Evolutionary conservation across 257 asterid genomes (phyloP).

Genomic region (Salvia hispanica): DNA sequence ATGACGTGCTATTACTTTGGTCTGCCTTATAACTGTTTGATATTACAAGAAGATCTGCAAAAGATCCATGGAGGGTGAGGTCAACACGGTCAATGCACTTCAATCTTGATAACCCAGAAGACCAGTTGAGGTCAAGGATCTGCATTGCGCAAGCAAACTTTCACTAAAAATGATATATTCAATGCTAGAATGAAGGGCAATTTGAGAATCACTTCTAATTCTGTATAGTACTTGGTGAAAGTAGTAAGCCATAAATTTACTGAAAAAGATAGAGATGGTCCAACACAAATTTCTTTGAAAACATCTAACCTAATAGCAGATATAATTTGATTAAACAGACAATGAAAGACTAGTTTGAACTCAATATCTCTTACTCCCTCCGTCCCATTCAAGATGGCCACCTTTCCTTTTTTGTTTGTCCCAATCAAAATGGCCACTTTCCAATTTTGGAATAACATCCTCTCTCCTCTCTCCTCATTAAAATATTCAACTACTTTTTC

Average conservation of each 20-base stretch:
- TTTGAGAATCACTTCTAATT: background rate
- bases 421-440: too few species aligned
- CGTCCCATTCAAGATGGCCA: too few species aligned
- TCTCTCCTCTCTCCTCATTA: too few species aligned
- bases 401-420: too few species aligned
- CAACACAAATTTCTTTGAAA: constrained; percentile 8
- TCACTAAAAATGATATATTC: constrained; percentile 28
- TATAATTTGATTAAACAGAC: constrained; percentile 16
- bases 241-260: constrained; percentile 6
- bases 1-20: constrained; percentile 45
- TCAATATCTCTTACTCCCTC: constrained; percentile 25
- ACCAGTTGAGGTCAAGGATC: constrained; percentile 97
- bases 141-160: constrained; percentile 45
- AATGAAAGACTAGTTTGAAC: constrained; percentile 22
- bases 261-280: constrained; percentile 14
- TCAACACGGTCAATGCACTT: constrained; percentile 83
- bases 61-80: constrained; percentile 85
- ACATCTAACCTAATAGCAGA: constrained; percentile 23
- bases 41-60: constrained; percentile 68
- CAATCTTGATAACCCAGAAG: constrained; percentile 75
- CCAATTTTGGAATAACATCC: too few species aligned
- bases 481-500: too few species aligned
- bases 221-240: constrained; percentile 3
- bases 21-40: constrained; percentile 55
- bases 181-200: constrained; percentile 16